Base-by-base conservation (phyloP, 2,329 filamentous ascomycete genomes). In the Colletotrichum destructivum region DNA sequence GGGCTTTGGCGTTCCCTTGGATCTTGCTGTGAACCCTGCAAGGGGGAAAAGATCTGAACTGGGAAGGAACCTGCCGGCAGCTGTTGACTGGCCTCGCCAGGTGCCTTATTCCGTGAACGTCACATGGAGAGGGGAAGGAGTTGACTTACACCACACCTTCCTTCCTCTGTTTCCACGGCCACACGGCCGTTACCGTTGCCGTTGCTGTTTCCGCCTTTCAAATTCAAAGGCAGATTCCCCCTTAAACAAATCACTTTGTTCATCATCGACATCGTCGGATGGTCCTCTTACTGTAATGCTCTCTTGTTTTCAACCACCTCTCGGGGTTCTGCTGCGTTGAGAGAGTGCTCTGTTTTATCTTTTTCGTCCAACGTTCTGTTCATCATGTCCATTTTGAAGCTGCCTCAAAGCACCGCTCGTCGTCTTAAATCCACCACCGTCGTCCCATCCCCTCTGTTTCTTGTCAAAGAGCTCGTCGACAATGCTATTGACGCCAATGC, bases 381-480 rank as follows among this genome's bases (percentile, higher is more conserved):
- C 47, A 66, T 16, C 21, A 89, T 89, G 87, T 74, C 84, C 51
- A 90, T 92, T 68, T 77, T 79, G 66, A 78, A 83, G 26, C 82
- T 92, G 9, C 82, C 88, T 2, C 76, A 82, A 47, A 80, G 84
- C 3, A 85, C 88, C 16, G 82, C 87, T 26, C 86, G 87, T 57
- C 86, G 89, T 13, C 84, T 95, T 8, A 88, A 90, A 46, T 90
- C 92, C 9, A 85, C 88, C 3, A 85, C 91, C 75, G 85, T 87
- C 56, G 86, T 95, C 61, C 84, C 87, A 6, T 88, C 89, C 9
- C 87, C 93, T 0, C 82, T 85, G 15, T 87, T 88, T 13, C 82
- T 94, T 2, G 88, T 94, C 75, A 95, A 95, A 78, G 93, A 95
- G 80, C 88, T 95, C 4, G 80, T 95, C 42, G 93, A 95, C 75